Evolutionary conservation across 805 yeast species (phyloP).

Genomic region (Sugiyamaella smithiae): DNA sequence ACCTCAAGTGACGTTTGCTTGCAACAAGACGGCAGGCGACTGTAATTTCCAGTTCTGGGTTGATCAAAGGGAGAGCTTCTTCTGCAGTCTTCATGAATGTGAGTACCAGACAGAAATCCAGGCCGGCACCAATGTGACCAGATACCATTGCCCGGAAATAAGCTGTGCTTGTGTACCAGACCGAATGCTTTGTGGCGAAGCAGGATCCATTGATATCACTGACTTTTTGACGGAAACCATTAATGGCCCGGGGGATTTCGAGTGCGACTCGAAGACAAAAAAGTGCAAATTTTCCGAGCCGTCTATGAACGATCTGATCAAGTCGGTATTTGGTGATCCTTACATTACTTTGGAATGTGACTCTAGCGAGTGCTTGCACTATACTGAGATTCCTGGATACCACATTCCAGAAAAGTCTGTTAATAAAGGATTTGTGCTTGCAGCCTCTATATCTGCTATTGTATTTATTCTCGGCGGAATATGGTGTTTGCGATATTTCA

Average conservation of each 20-base stretch:
- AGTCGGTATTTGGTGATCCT: conserved; percentile 93
- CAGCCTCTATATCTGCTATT: conserved; percentile 25
- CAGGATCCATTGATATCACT: conserved; percentile 90
- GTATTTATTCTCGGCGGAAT: conserved; percentile 21
- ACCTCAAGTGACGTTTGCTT: conserved; percentile 91
- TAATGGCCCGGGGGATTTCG: conserved; percentile 88
- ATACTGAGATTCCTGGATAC: conserved; percentile 91
- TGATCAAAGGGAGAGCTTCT: conserved; percentile 83
- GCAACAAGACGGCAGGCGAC: conserved; percentile 59
- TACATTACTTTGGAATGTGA: conserved; percentile 74
- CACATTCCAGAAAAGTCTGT: conserved; percentile 53
- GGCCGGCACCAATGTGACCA: conserved; percentile 55
- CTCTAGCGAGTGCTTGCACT: conserved; percentile 90
- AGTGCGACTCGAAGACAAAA: conserved; percentile 63
- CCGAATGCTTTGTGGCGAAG: conserved; percentile 88
- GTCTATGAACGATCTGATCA: conserved; percentile 88
- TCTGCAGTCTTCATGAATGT: conserved; percentile 79
- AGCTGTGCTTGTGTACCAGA: conserved; percentile 91
- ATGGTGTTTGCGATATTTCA: conserved; percentile 17
- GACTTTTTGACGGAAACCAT: conserved; percentile 90
- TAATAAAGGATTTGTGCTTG: conserved; percentile 23
- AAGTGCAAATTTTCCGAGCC: conserved; percentile 88
- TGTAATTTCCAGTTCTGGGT: conserved; percentile 98
- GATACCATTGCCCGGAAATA: conserved; percentile 72
- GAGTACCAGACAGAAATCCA: conserved; percentile 51